Evolutionary conservation across 2,329 filamentous ascomycete genomes (phyloP).

Genomic region (Fusarium sororula): DNA sequence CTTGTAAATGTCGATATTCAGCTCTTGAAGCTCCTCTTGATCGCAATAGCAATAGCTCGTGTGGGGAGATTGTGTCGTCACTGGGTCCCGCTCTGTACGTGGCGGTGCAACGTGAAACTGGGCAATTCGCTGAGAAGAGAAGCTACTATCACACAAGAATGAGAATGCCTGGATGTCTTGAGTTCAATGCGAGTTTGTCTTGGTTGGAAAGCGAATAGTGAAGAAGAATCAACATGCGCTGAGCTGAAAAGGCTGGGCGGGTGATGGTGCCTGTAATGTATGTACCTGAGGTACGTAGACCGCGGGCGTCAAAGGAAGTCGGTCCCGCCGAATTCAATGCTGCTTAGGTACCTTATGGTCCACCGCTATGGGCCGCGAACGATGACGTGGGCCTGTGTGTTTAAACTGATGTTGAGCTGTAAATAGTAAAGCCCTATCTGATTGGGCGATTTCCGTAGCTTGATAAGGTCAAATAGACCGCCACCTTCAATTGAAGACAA

Average conservation of each 20-base stretch:
- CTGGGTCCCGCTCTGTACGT: slow-evolving; percentile 34
- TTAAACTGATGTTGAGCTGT: too few relatives aligned
- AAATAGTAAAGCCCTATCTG: too few relatives aligned
- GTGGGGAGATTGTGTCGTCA: slow-evolving; percentile 41
- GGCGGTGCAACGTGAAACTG: slow-evolving; percentile 26
- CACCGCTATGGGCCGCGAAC: slow-evolving; percentile 37
- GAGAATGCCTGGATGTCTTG: neutral
- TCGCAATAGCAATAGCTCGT: slow-evolving; percentile 14
- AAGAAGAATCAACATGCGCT: slow-evolving; percentile 19
- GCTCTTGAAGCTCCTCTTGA: slow-evolving; percentile 8
- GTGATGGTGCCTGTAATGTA: neutral
- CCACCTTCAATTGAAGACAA: too few relatives aligned
- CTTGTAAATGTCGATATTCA: neutral
- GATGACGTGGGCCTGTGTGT: slow-evolving; percentile 42
- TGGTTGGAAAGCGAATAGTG: slow-evolving; percentile 1
- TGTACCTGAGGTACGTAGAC: neutral
- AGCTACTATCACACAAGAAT: neutral
- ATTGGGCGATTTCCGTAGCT: too few relatives aligned
- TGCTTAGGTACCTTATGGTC: slow-evolving; percentile 1
- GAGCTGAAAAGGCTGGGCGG: slow-evolving; percentile 14
- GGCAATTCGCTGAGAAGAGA: slow-evolving; percentile 10
- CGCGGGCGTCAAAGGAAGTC: neutral
- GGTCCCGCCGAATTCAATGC: slow-evolving; percentile 20
- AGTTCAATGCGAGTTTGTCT: neutral
- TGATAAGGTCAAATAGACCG: too few relatives aligned